Percentiles rank a stretch among this genome's conserved stretches.
These are phyloP conservation scores for Mucor racemosus DNA, from an alignment of 371 early-diverging fungal species.

Conservation along the genomic window DNA sequence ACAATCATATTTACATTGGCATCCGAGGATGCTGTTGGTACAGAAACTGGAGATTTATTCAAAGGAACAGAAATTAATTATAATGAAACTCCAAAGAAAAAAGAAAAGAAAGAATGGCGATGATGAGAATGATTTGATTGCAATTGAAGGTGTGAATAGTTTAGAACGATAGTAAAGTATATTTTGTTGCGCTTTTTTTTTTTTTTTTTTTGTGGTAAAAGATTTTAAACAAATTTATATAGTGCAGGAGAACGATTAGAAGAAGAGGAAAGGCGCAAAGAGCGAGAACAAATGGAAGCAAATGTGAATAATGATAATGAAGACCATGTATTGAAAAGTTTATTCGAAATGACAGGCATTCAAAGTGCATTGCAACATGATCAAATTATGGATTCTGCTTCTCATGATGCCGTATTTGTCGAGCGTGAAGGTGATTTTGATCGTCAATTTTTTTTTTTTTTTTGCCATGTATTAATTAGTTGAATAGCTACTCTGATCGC, in stretches of 20 bases:
- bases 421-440: slow-evolving; percentile 70
- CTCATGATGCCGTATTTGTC: slow-evolving; percentile 68
- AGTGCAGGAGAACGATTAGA: slow-evolving; percentile 33
- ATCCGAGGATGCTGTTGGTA: slow-evolving; percentile 59
- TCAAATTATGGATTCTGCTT: slow-evolving; percentile 73
- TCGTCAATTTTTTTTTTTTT: neutral
- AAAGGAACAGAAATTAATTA: slow-evolving; percentile 61
- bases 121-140: slow-evolving; percentile 41
- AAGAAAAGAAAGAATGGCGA: slow-evolving; percentile 35
- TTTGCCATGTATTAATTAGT: neutral
- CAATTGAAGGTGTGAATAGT: slow-evolving; percentile 56
- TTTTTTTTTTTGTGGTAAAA: too few relatives aligned
- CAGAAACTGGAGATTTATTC: slow-evolving; percentile 77
- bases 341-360: slow-evolving; percentile 84
- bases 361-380: slow-evolving; percentile 91
- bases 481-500: slow-evolving; percentile 56
- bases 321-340: slow-evolving; percentile 66
- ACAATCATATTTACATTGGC: slow-evolving; percentile 85
- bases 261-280: slow-evolving; percentile 22
- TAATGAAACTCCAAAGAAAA: slow-evolving; percentile 24
- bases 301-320: slow-evolving; percentile 14
- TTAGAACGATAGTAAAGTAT: slow-evolving; percentile 62
- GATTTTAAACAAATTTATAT: neutral
- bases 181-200: too few relatives aligned
- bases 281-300: slow-evolving; percentile 29